phyloP scores from a whole-genome alignment of 371 early-diverging fungal genomes.

The Mortierella sp. region DNA sequence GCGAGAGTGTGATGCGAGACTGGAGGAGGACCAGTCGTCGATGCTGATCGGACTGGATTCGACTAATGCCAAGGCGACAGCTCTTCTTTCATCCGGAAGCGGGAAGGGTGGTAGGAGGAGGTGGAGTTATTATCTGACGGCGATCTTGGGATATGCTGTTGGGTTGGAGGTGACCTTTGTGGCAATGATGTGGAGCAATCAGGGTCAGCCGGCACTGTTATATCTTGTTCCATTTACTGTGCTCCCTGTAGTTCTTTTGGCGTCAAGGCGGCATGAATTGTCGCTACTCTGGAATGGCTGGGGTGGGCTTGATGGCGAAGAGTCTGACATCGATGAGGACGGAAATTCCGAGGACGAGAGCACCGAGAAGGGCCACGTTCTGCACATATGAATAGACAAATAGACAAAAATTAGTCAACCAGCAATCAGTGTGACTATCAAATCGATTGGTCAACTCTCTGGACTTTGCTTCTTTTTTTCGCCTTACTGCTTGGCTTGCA shows the following conservation, averaged over 20 bases:
- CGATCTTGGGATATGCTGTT: slow-evolving; percentile 45
- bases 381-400: neutral
- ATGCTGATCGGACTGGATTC: slow-evolving; percentile 5
- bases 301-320: slow-evolving; percentile 25
- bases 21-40: slow-evolving; percentile 35
- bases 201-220: slow-evolving; percentile 56
- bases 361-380: neutral
- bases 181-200: slow-evolving; percentile 58
- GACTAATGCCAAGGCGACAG: neutral
- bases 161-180: slow-evolving; percentile 56
- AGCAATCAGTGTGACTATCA: no score
- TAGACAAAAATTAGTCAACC: neutral
- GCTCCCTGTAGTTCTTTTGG: slow-evolving; percentile 44
- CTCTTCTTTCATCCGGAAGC: neutral
- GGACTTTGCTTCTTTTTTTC: no score
- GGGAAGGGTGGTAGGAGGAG: neutral
- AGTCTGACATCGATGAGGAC: neutral
- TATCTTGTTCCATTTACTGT: slow-evolving; percentile 56
- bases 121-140: slow-evolving; percentile 55
- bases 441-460: no score
- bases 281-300: slow-evolving; percentile 53
- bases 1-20: slow-evolving; percentile 48
- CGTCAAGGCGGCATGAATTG: slow-evolving; percentile 46
- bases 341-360: neutral
- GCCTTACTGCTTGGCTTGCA: no score